Evolutionary conservation across 331 rosid species (phyloP).

Genomic region (Rosa hybrid): DNA sequence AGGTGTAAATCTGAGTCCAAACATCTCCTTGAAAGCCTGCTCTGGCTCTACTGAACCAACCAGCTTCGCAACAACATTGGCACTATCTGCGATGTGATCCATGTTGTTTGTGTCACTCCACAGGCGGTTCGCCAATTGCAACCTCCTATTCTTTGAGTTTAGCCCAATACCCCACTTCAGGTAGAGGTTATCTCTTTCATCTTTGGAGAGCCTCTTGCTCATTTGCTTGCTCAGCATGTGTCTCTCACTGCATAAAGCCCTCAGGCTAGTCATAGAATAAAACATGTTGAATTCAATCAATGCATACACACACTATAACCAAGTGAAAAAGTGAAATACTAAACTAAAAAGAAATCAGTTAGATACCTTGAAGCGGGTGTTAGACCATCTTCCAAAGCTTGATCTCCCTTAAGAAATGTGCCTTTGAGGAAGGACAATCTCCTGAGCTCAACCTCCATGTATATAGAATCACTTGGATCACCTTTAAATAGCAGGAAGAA

Average conservation of each 20-base stretch:
- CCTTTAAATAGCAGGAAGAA: slow-evolving; percentile 88
- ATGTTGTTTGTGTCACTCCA: slow-evolving; percentile 64
- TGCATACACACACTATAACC: background rate
- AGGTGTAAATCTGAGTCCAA: slow-evolving; percentile 90
- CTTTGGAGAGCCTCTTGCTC: slow-evolving; percentile 53
- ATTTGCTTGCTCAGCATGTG: slow-evolving; percentile 81
- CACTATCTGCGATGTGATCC: slow-evolving; percentile 73
- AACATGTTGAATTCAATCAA: slow-evolving; percentile 1
- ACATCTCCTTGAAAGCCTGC: slow-evolving; percentile 91
- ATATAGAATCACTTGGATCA: slow-evolving; percentile 78
- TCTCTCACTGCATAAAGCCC: slow-evolving; percentile 67
- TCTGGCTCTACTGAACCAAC: slow-evolving; percentile 76
- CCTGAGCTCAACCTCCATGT: slow-evolving; percentile 88
- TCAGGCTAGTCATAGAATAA: slow-evolving; percentile 45
- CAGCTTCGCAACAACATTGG: slow-evolving; percentile 73
- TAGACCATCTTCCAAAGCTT: slow-evolving; percentile 60
- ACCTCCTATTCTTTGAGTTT: slow-evolving; percentile 62
- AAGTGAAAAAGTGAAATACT: background rate
- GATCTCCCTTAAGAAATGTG: slow-evolving; percentile 55
- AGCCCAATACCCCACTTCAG: slow-evolving; percentile 71
- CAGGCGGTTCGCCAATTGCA: slow-evolving; percentile 63
- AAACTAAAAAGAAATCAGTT: background rate
- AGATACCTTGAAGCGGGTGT: slow-evolving; percentile 65
- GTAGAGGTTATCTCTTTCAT: slow-evolving; percentile 64
- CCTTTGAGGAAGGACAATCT: slow-evolving; percentile 74